phyloP scores from a whole-genome alignment of 1,284 basidiomycete species.

The Fomitopsis schrenkii region DNA sequence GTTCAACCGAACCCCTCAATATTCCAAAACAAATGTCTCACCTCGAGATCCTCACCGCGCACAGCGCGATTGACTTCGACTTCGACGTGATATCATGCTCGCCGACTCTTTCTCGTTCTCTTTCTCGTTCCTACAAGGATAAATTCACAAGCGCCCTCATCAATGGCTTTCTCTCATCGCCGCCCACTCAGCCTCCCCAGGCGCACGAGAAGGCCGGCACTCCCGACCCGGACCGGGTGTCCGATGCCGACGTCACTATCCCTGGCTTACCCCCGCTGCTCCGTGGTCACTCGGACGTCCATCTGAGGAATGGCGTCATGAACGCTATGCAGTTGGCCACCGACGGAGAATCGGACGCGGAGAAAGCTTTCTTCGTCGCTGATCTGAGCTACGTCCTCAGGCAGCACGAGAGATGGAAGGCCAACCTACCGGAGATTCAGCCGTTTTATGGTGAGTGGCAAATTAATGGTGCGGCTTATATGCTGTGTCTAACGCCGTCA shows the following conservation, averaged over 20 bases:
- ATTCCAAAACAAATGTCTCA: conserved; percentile 47
- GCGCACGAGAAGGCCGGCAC: conserved; percentile 19
- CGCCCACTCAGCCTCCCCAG: conserved; percentile 18
- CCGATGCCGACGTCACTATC: conserved; percentile 42
- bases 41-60: conserved; percentile 50
- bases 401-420: conserved; percentile 85
- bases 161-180: conserved; percentile 29
- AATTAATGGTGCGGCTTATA: conserved; percentile 16
- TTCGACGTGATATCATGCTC: conserved; percentile 27
- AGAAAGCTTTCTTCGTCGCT: conserved; percentile 95
- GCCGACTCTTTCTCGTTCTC: conserved; percentile 26
- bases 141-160: conserved; percentile 32
- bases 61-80: conserved; percentile 45
- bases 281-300: conserved; percentile 64
- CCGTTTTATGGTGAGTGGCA: conserved; percentile 81
- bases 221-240: conserved; percentile 13
- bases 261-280: conserved; percentile 61
- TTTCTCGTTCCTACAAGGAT: conserved; percentile 31
- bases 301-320: conserved; percentile 72
- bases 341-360: conserved; percentile 65
- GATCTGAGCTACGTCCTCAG: conserved; percentile 88
- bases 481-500: conserved; percentile 2
- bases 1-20: conserved; percentile 8
- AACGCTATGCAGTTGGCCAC: conserved; percentile 49
- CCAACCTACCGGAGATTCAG: conserved; percentile 79